Percentiles rank a stretch among this genome's conserved stretches.
Evolutionary conservation across 179 eudicot species (phyloP).

Genomic region (Sideroxylon spinosum): DNA sequence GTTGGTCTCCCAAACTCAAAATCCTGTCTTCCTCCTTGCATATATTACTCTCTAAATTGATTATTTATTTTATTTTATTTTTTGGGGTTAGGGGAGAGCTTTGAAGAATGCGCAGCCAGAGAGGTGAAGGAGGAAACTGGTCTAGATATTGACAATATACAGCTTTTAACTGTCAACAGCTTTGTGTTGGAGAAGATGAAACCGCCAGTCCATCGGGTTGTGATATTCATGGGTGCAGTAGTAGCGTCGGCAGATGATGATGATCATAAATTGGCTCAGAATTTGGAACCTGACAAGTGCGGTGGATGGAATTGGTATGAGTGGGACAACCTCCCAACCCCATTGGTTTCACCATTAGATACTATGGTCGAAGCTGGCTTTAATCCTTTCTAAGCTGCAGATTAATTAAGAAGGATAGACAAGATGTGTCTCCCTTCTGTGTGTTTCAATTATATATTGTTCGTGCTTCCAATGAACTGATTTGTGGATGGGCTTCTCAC

Average conservation of each 20-base stretch:
- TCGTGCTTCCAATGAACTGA: no score
- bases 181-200: conserved; percentile 37
- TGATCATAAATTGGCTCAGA: conserved; percentile 44
- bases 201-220: conserved; percentile 59
- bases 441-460: no score
- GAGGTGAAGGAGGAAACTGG: conserved; percentile 94
- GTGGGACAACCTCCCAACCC: conserved; percentile 77
- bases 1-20: no score
- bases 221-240: conserved; percentile 54
- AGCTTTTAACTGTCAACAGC: conserved; percentile 64
- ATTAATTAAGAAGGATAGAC: not conserved
- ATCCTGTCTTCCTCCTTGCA: no score
- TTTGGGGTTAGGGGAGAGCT: conserved; percentile 67
- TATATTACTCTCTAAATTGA: no score
- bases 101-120: conserved; percentile 84
- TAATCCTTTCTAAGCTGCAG: conserved; percentile 41
- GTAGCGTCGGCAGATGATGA: conserved; percentile 23
- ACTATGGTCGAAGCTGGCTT: conserved; percentile 51
- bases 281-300: conserved; percentile 80
- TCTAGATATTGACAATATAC: conserved; percentile 48
- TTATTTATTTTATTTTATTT: no score
- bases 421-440: no score
- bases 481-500: no score
- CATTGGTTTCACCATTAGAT: conserved; percentile 65
- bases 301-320: conserved; percentile 93